A percentile compares a stretch with the other conserved stretches of the same genome.
Conservation (phyloP, 495 filamentous ascomycete species). For the Ascodesmis nigricans region DNA sequence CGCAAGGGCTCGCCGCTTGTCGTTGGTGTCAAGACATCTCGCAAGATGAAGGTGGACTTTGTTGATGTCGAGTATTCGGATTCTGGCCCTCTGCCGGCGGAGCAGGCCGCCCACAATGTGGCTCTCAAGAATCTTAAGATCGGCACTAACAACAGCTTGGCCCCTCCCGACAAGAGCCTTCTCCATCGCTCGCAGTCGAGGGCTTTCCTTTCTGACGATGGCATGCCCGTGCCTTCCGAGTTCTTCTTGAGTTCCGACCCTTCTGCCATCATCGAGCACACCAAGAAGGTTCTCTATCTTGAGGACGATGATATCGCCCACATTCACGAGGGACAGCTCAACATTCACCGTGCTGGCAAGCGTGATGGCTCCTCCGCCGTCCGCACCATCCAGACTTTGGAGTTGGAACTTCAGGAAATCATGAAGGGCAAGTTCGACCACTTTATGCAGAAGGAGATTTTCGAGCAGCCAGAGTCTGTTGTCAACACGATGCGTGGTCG, state of each 20-base stretch:
- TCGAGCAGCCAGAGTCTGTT: conserved; percentile 96
- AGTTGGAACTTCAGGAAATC: conserved; percentile 97
- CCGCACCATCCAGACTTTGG: conserved; percentile 89
- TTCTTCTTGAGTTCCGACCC: conserved; percentile 98
- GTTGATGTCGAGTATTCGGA: conserved; percentile 94
- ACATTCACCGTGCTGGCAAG: conserved; percentile 95
- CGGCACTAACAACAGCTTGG: conserved; percentile 55
- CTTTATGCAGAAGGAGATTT: conserved; percentile 99
- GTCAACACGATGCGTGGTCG: conserved; percentile 99
- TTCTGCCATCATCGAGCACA: conserved; percentile 95
- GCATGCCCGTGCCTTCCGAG: conserved; percentile 88
- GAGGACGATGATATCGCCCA: conserved; percentile 99
- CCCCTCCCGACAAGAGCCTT: conserved; percentile 83
- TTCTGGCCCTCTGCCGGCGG: conserved; percentile 67
- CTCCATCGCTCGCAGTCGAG: conserved; percentile 94
- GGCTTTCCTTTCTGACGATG: conserved; percentile 95
- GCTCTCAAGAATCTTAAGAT: conserved; percentile 53
- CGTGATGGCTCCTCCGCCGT: conserved; percentile 91
- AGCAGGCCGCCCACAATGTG: conserved; percentile 88
- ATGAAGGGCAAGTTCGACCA: conserved; percentile 99
- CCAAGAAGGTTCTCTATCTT: conserved; percentile 98
- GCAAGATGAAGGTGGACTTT: conserved; percentile 99
- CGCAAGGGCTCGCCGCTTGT: conserved; percentile 95
- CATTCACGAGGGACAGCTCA: conserved; percentile 93
- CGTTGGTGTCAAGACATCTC: conserved; percentile 80